Evolutionary conservation across 2,329 filamentous ascomycete genomes (phyloP).

Genomic region (Penicillium aurantiogriseum): DNA sequence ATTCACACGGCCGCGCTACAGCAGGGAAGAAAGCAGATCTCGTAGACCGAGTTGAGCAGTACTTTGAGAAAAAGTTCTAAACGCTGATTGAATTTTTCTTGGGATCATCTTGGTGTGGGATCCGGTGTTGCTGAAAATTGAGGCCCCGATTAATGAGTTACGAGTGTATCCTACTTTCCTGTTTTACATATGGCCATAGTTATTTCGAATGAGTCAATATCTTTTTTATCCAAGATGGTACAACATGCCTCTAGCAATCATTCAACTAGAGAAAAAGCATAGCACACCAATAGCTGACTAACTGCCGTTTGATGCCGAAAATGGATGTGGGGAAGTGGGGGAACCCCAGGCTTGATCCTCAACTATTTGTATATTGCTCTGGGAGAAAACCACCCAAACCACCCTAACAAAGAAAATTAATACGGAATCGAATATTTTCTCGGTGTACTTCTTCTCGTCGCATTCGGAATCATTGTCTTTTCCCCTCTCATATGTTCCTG

Average conservation of each 20-base stretch:
- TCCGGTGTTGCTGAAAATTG: not conserved
- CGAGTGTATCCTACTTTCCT: not conserved
- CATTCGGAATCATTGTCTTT: no score
- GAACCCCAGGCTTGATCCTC: slow-evolving; percentile 2
- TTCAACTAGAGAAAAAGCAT: not conserved
- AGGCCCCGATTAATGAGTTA: slow-evolving; percentile 1
- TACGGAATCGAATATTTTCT: no score
- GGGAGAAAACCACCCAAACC: not conserved
- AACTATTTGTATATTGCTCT: not conserved
- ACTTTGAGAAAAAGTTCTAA: slow-evolving; percentile 45
- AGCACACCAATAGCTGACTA: no score
- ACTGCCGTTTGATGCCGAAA: not conserved
- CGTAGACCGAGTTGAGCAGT: slow-evolving; percentile 50
- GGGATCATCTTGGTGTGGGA: not conserved
- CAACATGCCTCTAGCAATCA: not conserved
- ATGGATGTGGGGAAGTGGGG: slow-evolving; percentile 9
- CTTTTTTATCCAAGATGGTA: not conserved
- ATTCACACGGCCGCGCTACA: slow-evolving; percentile 41
- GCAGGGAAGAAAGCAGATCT: slow-evolving; percentile 53
- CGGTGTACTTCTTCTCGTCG: no score
- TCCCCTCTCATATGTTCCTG: no score
- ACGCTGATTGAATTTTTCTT: not conserved
- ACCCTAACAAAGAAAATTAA: not conserved
- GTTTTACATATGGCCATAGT: not conserved
- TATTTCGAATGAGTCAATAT: not conserved